A percentile compares a stretch with the other conserved stretches of the same genome.
phyloP scores from a whole-genome alignment of 176 grass and related monocot genomes.

The Tillandsia leiboldiana region DNA sequence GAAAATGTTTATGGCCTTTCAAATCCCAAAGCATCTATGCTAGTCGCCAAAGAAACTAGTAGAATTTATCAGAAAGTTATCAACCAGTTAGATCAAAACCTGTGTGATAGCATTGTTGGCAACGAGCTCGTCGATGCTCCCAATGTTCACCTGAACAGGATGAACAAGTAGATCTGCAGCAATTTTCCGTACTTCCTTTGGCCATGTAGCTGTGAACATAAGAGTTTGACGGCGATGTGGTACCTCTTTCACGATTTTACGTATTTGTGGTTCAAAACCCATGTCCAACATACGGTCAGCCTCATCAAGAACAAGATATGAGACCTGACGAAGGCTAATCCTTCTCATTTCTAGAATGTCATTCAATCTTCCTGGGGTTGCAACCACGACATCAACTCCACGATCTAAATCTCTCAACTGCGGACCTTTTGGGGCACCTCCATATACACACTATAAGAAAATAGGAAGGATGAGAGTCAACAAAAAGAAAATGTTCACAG shows the following conservation, averaged over 20 bases:
- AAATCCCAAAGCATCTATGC: not conserved
- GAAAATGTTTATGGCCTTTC: not conserved
- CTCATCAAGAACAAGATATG: slow-evolving; percentile 75
- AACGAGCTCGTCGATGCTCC: slow-evolving; percentile 87
- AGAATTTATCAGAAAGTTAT: not conserved
- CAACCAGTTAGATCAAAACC: slow-evolving; percentile 19
- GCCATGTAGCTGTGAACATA: slow-evolving; percentile 99
- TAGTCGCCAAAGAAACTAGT: not conserved
- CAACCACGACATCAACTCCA: slow-evolving; percentile 95
- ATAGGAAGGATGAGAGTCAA: slow-evolving; percentile 9
- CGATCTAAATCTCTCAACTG: slow-evolving; percentile 87
- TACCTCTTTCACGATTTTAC: slow-evolving; percentile 84
- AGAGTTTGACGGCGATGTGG: slow-evolving; percentile 79
- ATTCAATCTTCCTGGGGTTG: slow-evolving; percentile 93
- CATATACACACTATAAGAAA: slow-evolving; percentile 70
- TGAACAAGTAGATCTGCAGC: slow-evolving; percentile 77
- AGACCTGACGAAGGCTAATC: slow-evolving; percentile 60
- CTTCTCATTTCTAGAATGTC: slow-evolving; percentile 91
- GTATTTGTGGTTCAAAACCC: slow-evolving; percentile 93
- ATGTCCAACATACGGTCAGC: slow-evolving; percentile 87
- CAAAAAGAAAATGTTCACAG: slow-evolving; percentile 6
- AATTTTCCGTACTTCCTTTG: slow-evolving; percentile 88
- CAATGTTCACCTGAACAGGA: slow-evolving; percentile 97
- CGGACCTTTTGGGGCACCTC: slow-evolving; percentile 91
- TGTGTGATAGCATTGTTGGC: slow-evolving; percentile 94